Percentiles rank a stretch among this genome's conserved stretches.
phyloP scores from a whole-genome alignment of 2,329 filamentous ascomycete species.

The Cladobotryum protrusum region DNA sequence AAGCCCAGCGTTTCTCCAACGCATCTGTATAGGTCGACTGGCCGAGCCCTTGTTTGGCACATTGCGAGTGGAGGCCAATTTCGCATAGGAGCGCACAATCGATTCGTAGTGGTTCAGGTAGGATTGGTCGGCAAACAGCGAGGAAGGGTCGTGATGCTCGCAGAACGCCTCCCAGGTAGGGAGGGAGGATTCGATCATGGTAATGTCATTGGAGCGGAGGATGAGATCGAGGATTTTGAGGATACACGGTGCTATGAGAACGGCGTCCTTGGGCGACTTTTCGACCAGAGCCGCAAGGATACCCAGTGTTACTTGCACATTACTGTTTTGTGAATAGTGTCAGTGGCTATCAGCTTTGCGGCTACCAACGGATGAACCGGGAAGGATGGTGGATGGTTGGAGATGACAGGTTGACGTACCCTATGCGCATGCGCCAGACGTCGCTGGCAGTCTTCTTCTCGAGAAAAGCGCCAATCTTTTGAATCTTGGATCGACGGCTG shows the following conservation, averaged over 20 bases:
- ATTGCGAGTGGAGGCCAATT: conserved; percentile 64
- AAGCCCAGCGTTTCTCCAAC: conserved; percentile 69
- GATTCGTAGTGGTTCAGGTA: conserved; percentile 79
- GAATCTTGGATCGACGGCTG: conserved; percentile 88
- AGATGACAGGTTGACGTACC: conserved; percentile 46
- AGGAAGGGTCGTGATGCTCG: conserved; percentile 77
- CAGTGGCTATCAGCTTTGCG: neutral
- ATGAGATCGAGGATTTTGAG: conserved; percentile 79
- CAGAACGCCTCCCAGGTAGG: conserved; percentile 85
- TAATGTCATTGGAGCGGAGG: conserved; percentile 79
- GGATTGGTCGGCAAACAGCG: conserved; percentile 76
- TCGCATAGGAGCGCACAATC: conserved; percentile 72
- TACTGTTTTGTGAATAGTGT: conserved; percentile 42
- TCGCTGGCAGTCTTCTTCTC: conserved; percentile 91
- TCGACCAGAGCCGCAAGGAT: conserved; percentile 89
- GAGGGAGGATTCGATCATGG: conserved; percentile 86
- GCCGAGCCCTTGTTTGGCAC: conserved; percentile 45
- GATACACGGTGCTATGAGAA: conserved; percentile 78
- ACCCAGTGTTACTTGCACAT: conserved; percentile 90
- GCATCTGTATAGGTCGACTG: conserved; percentile 68
- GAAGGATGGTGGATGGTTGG: neutral
- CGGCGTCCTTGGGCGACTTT: conserved; percentile 83
- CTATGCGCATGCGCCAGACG: conserved; percentile 81
- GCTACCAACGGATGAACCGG: neutral
- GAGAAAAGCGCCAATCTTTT: conserved; percentile 90